These are phyloP conservation scores for Macroventuria anomochaeta DNA, from an alignment of 2,329 filamentous ascomycete species.

Conservation along the genomic window DNA sequence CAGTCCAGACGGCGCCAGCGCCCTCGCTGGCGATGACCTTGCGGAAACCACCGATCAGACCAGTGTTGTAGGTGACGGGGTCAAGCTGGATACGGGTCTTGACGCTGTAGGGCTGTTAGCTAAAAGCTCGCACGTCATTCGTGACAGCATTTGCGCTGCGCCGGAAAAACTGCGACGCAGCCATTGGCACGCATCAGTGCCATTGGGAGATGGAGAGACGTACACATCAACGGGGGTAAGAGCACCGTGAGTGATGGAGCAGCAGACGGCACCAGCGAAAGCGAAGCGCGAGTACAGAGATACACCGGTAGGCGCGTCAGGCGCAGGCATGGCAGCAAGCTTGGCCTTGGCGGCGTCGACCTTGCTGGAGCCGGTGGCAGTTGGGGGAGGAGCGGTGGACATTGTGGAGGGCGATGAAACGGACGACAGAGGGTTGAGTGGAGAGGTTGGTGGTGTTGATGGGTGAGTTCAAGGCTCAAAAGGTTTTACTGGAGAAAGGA, in stretches of 20 bases:
- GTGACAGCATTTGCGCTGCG: conserved; percentile 16
- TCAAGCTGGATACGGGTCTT: conserved; percentile 97
- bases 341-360: conserved; percentile 60
- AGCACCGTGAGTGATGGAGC: conserved; percentile 94
- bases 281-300: conserved; percentile 94
- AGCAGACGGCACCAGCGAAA: conserved; percentile 97
- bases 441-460: conserved; percentile 34
- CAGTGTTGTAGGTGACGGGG: conserved; percentile 85
- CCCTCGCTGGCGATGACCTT: conserved; percentile 81
- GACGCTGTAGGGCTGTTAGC: conserved; percentile 65
- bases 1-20: conserved; percentile 83
- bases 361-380: conserved; percentile 60
- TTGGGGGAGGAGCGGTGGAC: conserved; percentile 50
- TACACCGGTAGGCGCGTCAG: conserved; percentile 66
- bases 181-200: conserved; percentile 35
- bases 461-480: conserved; percentile 10
- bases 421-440: conserved; percentile 31
- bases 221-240: conserved; percentile 99
- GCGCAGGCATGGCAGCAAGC: conserved; percentile 51
- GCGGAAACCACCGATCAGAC: conserved; percentile 83
- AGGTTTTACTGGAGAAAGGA: conserved; percentile 25
- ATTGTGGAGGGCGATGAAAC: conserved; percentile 26
- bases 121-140: conserved; percentile 26
- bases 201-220: conserved; percentile 54
- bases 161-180: conserved; percentile 22